Evolutionary conservation across 139 green algal genomes (phyloP).

Genomic region (Micractinium conductrix): DNA sequence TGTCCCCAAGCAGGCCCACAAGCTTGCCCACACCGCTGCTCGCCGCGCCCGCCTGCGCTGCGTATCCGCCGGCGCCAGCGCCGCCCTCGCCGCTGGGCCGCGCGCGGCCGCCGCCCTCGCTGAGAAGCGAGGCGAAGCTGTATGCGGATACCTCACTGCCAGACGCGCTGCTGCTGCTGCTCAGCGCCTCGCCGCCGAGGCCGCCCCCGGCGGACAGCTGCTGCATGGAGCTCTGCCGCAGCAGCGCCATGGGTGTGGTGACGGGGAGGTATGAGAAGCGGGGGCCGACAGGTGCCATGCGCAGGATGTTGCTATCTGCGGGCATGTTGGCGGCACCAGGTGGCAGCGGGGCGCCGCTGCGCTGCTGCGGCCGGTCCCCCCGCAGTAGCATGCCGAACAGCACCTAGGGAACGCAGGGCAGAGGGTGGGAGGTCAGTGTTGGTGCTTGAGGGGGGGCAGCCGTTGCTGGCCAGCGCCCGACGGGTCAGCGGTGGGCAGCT

Average conservation of each 20-base stretch:
- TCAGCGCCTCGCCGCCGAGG: neutral
- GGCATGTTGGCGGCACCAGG: neutral
- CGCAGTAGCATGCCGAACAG: constrained; percentile 80
- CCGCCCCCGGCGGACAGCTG: neutral
- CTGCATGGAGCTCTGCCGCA: constrained; percentile 26
- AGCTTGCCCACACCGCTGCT: constrained; percentile 5
- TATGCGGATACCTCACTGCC: neutral
- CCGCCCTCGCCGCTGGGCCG: neutral
- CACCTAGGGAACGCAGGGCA: constrained; percentile 38
- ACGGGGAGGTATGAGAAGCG: constrained; percentile 94
- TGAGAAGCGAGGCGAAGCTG: constrained; percentile 29
- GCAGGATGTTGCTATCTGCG: constrained; percentile 79
- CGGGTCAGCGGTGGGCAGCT: no score
- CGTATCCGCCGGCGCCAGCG: neutral
- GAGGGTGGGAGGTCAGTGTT: no score
- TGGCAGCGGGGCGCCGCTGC: neutral
- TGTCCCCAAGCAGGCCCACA: constrained; percentile 26
- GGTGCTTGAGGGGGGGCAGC: no score
- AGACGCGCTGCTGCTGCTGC: neutral
- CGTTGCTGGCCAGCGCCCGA: no score
- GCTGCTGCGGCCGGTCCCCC: constrained; percentile 47
- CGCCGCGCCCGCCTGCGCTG: neutral
- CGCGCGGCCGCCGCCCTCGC: neutral
- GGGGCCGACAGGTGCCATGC: constrained; percentile 66
- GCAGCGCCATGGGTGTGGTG: constrained; percentile 53